Conservation (phyloP, 768 basidiomycete genomes). For the Termitomyces eurrhizus region DNA sequence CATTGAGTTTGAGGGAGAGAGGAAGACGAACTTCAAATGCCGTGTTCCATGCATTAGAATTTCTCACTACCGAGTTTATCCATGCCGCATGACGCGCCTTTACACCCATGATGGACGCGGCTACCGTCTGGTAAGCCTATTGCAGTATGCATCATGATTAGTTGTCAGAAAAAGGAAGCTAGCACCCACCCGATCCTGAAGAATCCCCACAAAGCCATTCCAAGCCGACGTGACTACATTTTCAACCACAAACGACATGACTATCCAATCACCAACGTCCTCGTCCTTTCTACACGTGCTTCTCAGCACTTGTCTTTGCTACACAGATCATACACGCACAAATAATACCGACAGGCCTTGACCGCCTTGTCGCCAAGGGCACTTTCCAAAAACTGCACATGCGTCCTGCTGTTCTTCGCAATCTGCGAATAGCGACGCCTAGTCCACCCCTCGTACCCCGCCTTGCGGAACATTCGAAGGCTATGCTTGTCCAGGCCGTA, state of each 20-base stretch:
- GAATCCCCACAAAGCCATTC: conserved; percentile 38
- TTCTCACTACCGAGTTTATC: conserved; percentile 46
- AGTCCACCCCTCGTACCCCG: conserved; percentile 43
- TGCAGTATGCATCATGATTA: neutral
- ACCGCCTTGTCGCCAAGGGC: conserved; percentile 36
- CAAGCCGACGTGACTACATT: conserved; percentile 56
- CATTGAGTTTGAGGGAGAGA: neutral
- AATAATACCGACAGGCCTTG: conserved; percentile 54
- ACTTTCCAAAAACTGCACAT: conserved; percentile 49
- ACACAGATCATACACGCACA: conserved; percentile 33
- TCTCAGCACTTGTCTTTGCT: neutral
- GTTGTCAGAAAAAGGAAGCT: neutral
- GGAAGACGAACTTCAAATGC: conserved; percentile 47
- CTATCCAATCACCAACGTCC: conserved; percentile 44
- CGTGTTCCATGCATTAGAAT: neutral
- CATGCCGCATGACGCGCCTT: conserved; percentile 66
- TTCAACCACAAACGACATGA: conserved; percentile 49
- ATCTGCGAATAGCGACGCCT: conserved; percentile 48
- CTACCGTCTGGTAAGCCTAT: conserved; percentile 45
- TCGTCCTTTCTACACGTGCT: conserved; percentile 34
- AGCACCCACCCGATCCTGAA: neutral
- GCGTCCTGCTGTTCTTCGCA: conserved; percentile 41
- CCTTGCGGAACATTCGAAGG: conserved; percentile 34
- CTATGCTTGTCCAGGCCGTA: conserved; percentile 37
- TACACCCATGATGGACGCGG: conserved; percentile 54